Conservation (phyloP, 208 protist species). For the Trypanosoma platydactyli region DNA sequence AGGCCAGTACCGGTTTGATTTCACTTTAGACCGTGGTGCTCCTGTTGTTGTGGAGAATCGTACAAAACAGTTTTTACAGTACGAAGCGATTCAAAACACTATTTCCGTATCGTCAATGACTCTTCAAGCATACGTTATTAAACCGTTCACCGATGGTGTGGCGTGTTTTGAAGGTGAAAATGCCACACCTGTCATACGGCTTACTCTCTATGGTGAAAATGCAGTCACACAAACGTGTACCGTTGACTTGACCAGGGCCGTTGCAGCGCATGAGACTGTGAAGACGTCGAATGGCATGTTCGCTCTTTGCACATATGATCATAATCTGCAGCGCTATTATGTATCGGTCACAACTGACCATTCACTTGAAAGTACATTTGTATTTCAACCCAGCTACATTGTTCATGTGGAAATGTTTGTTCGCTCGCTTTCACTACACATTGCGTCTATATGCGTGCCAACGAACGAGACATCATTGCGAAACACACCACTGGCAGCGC, state of each 20-base stretch:
- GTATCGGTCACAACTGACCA: slow-evolving; percentile 42
- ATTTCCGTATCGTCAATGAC: not conserved
- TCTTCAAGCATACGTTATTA: slow-evolving; percentile 20
- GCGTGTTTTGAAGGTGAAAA: slow-evolving; percentile 27
- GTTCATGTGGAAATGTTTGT: slow-evolving; percentile 41
- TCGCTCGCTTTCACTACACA: slow-evolving; percentile 28
- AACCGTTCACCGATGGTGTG: slow-evolving; percentile 30
- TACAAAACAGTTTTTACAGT: slow-evolving; percentile 37
- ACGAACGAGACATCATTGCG: slow-evolving; percentile 29
- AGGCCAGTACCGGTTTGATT: slow-evolving; percentile 25
- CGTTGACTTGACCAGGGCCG: slow-evolving; percentile 29
- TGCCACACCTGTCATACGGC: slow-evolving; percentile 9
- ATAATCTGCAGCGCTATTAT: slow-evolving; percentile 29
- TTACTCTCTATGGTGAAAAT: slow-evolving; percentile 20
- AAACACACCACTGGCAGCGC: slow-evolving; percentile 31
- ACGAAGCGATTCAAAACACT: slow-evolving; percentile 26
- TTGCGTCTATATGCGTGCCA: slow-evolving; percentile 36
- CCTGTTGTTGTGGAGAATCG: slow-evolving; percentile 55
- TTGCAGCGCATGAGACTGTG: slow-evolving; percentile 18
- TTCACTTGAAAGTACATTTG: slow-evolving; percentile 32
- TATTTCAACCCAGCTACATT: slow-evolving; percentile 38
- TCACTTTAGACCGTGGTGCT: slow-evolving; percentile 18
- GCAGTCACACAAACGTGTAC: slow-evolving; percentile 3
- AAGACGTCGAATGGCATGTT: slow-evolving; percentile 23
- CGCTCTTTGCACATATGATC: slow-evolving; percentile 40